Evolutionary conservation across 305 asterid species (phyloP), one percentile per base, ranked within the genome.

Genomic region (Fraxinus latifolia): DNA sequence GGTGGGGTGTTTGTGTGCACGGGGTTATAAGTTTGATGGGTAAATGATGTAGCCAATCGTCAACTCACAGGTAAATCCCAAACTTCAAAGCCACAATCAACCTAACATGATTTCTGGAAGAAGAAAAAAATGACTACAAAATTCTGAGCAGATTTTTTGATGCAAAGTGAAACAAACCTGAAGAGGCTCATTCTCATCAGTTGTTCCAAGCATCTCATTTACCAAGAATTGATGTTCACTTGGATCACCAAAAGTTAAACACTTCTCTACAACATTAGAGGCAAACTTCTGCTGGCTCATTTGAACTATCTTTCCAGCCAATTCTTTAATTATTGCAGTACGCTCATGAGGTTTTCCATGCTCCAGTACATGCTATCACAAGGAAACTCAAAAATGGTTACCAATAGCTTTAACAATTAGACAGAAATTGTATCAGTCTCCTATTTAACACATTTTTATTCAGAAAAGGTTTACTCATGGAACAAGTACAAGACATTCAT

Each of bases 271-370:
- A 68, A 91, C 94, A 23, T 90, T 90, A 8, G 93, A 90, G 0
- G 93, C 93, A 72, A 89, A 90, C 85, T 89, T 90, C 84, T 90
- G 94, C 87, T 91, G 94, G 86, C 94, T 91, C 94, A 91, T 91
- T 84, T 89, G 92, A 60, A 91, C 95, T n/a, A 91, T 91, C 73
- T 90, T 89, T 50, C 95, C 95, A 83, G 95, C 90, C 74, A 91
- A 82, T 77, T 91, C 93, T 80, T 86, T 89, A 50, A 91, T 91
- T 77, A 91, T 90, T 80, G 89, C 74, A 21, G 95, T 47, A 53
- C 95, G 87, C 82, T 91, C 93, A 23, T 91, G 88, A 19, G 90
- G 89, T 85, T 86, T 88, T 32, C 95, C 95, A 75, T 91, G 92
- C 89, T 90, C 90, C 87, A 91, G 84, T 7, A 91, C 92, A 79